Percentiles rank a stretch among this genome's conserved stretches.
phyloP scores from a whole-genome alignment of 2,329 filamentous ascomycete genomes.

The Microsporum audouinii region DNA sequence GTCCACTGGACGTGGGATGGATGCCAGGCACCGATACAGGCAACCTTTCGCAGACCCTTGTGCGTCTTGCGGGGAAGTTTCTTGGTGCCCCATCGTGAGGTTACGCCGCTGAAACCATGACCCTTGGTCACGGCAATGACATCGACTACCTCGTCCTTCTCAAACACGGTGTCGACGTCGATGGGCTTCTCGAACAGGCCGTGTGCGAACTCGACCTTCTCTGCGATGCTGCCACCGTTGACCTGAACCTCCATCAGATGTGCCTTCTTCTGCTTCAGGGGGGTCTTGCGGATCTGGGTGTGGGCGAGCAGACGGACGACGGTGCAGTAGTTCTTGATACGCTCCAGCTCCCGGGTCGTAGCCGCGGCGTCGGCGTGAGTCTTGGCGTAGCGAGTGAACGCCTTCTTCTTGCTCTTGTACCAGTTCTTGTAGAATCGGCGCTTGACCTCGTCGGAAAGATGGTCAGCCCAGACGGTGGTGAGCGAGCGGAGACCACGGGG shows the following conservation, averaged over 20 bases:
- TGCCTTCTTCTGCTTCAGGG: conserved; percentile 99
- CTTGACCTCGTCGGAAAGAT: conserved; percentile 97
- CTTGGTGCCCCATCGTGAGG: conserved; percentile 98
- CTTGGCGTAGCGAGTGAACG: conserved; percentile 99
- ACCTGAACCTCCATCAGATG: conserved; percentile 99
- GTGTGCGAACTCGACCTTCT: conserved; percentile 95
- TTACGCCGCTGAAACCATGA: conserved; percentile 97
- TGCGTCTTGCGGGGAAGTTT: conserved; percentile 99
- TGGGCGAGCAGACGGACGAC: conserved; percentile 98
- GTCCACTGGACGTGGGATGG: conserved; percentile 99
- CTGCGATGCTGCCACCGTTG: conserved; percentile 90
- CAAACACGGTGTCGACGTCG: conserved; percentile 84
- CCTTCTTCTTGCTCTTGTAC: conserved; percentile 99
- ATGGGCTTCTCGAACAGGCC: conserved; percentile 99
- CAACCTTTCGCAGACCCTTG: conserved; percentile 99
- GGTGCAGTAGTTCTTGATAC: conserved; percentile 99
- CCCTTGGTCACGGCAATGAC: conserved; percentile 99
- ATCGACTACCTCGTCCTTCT: conserved; percentile 99
- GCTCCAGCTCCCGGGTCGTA: conserved; percentile 95
- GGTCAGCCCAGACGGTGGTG: conserved; percentile 99
- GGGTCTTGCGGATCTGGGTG: conserved; percentile 98
- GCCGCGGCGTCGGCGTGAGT: conserved; percentile 95
- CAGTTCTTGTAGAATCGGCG: conserved; percentile 99
- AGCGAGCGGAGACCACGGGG: conserved; percentile 98
- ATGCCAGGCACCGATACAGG: conserved; percentile 99